Evolutionary conservation across 2,329 filamentous ascomycete genomes (phyloP), one percentile per base, ranked within the genome.

Genomic region (Grosmannia clavigera): DNA sequence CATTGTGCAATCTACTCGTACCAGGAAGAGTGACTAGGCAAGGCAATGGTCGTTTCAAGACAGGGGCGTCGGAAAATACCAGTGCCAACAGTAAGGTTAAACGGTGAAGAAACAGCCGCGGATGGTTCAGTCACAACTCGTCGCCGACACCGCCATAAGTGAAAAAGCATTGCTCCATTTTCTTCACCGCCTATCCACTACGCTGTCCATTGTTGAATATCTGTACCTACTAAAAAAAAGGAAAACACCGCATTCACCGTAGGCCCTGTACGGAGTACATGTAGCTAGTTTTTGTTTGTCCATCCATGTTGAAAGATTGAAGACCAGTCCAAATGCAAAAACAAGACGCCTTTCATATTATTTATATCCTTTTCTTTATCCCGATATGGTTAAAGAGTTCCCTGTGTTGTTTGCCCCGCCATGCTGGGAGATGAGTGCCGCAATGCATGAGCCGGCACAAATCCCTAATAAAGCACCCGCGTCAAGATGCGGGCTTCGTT

Each of bases 401-500:
- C 52, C 12, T 22, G 6, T 54, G 19, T n/a, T 35, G 52, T 22
- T n/a, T 35, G 52, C 31, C 52, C 50, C 27, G 7, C 43, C 43
- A n/a, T 46, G 16, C 19, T 7, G 16, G 43, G 43, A 46, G 16
- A 19, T 7, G 43, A 46, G 7, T 46, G 43, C 33, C 22, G 35
- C n/a, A 6, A 2, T 38, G 12, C 33, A 27, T 22, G 29, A 16
- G 54, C 22, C n/a, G 22, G 31, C 14, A 16, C 35, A 25, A 27
- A 43, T 16, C 16, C 55, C 61, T 72, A 78, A 67, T 78, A 78
- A 56, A 78, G 69, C 54, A 78, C 73, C 61, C 76, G 73, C 43
- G 76, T 78, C 68, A 77, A 67, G 61, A 77, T 77, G 60, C 75
- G 73, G 54, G 75, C 75, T 76, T 56, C 50, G 3, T 52, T 22